Conservation (phyloP, 371 early-diverging fungal genomes). For the Mortierella sp. region DNA sequence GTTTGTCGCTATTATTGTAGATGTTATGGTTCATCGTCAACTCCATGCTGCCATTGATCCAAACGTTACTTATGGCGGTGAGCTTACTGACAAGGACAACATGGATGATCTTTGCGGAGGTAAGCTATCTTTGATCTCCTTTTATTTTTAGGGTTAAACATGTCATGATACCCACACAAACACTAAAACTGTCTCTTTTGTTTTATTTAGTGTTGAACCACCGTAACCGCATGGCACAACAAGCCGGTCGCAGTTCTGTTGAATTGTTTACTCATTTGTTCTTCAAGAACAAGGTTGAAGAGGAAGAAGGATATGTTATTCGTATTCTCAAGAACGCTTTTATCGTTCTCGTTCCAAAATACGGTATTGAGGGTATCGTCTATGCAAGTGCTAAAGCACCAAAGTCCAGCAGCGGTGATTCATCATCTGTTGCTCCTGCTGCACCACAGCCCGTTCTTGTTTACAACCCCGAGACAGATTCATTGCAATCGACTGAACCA, state of each 20-base stretch:
- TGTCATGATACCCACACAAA: background rate
- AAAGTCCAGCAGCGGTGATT: slow-evolving; percentile 25
- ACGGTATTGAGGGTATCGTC: slow-evolving; percentile 95
- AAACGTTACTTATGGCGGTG: slow-evolving; percentile 70
- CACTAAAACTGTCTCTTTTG: background rate
- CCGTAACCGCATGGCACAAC: slow-evolving; percentile 96
- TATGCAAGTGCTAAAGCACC: slow-evolving; percentile 63
- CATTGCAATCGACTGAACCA: slow-evolving; percentile 53
- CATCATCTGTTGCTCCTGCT: slow-evolving; percentile 54
- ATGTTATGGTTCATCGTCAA: slow-evolving; percentile 95
- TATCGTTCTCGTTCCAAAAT: slow-evolving; percentile 90
- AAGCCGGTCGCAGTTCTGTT: slow-evolving; percentile 93
- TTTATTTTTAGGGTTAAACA: background rate
- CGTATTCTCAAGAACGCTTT: slow-evolving; percentile 95
- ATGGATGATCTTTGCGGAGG: slow-evolving; percentile 87
- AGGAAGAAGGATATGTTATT: slow-evolving; percentile 91
- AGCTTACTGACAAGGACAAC: slow-evolving; percentile 82
- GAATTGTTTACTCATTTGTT: slow-evolving; percentile 95
- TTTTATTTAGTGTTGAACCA: slow-evolving; percentile 83
- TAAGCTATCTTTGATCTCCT: slow-evolving; percentile 35
- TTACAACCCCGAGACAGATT: slow-evolving; percentile 60
- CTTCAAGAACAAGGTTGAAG: slow-evolving; percentile 89
- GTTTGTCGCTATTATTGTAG: slow-evolving; percentile 54
- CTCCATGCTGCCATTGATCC: slow-evolving; percentile 84
- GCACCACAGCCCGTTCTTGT: slow-evolving; percentile 38